Evolutionary conservation across 1,139 yeast species (phyloP).

Genomic region (Zygosaccharomyces pseudobailii): DNA sequence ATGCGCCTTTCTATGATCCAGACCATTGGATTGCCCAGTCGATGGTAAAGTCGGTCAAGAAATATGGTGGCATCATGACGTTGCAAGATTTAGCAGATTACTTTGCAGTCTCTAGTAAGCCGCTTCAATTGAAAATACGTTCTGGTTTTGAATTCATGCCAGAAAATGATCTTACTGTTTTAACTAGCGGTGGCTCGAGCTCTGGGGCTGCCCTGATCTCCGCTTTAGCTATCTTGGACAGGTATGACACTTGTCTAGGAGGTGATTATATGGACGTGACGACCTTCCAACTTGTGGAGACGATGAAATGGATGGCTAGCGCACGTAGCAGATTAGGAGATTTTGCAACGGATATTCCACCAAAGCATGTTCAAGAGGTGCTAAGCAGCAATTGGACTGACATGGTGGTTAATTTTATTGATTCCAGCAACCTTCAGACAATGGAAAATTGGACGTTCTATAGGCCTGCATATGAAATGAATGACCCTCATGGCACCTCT

Average conservation of each 20-base stretch:
- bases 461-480: constrained; percentile 68
- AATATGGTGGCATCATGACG: constrained; percentile 58
- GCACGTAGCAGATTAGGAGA: constrained; percentile 84
- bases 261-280: constrained; percentile 44
- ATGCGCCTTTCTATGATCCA: constrained; percentile 78
- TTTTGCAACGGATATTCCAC: constrained; percentile 32
- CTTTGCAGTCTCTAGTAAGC: constrained; percentile 48
- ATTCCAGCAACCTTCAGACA: constrained; percentile 39
- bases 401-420: constrained; percentile 42
- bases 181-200: constrained; percentile 72
- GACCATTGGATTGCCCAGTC: constrained; percentile 63
- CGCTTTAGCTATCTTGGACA: constrained; percentile 60
- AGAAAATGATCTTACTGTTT: constrained; percentile 49
- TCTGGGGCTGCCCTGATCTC: constrained; percentile 79
- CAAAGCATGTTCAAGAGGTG: constrained; percentile 36
- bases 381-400: constrained; percentile 52
- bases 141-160: constrained; percentile 24
- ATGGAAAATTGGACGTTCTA: constrained; percentile 62
- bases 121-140: constrained; percentile 42
- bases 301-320: constrained; percentile 91
- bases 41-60: constrained; percentile 43
- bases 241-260: constrained; percentile 39
- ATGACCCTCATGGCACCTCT: constrained; percentile 82
- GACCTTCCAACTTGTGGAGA: constrained; percentile 71
- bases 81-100: constrained; percentile 62